Base-by-base conservation (phyloP, 805 yeast genomes). In the Candida awuae region DNA sequence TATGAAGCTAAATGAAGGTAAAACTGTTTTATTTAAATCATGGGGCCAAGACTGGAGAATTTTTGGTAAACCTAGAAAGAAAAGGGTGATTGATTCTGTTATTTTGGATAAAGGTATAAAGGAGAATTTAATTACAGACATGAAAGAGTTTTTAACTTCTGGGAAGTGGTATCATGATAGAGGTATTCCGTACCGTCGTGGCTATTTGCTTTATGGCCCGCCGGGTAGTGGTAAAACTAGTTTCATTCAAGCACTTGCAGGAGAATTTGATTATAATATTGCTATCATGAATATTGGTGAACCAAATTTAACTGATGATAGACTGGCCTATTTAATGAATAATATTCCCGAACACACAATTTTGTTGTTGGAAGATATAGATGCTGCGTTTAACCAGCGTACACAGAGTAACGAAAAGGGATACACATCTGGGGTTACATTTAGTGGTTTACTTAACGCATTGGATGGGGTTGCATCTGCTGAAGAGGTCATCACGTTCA, bases 21-120 rank as follows among this genome's bases (percentile, higher is more conserved):
- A 87, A 55, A 92, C 97, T 0, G 97, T 92, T 7, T 64, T 92
- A 5, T 92, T 75, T 59, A 85, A 96, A 4, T 83, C 95, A 9
- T 90, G 92, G 85, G 98, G 97, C 1, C 95, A 95, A 21, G 98
- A 92, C 55, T 92, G 98, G 98, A 70, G 97, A 53, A 95, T 95
- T 4, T 92, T 92, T 66, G 98, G 98, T 2, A 88, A 80, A 56
- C 97, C 98, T 1, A 71, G 96, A 46, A 80, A 79, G 51, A 90
- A 90, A 62, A 70, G 98, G 50, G 62, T 81, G 20, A 62, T 90
- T 28, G 90, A 83, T 4, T 83, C 94, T 7, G 98, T 92, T 13
- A 78, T 92, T 19, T 65, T 92, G 38, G 97, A 87, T 58, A 59
- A 70, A 18, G 87, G 84, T 2, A 68, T 92, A 36, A 77, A 77